These are phyloP conservation scores for Lasiosphaeria ovina DNA, from an alignment of 495 filamentous ascomycete genomes.

Conservation along the genomic window DNA sequence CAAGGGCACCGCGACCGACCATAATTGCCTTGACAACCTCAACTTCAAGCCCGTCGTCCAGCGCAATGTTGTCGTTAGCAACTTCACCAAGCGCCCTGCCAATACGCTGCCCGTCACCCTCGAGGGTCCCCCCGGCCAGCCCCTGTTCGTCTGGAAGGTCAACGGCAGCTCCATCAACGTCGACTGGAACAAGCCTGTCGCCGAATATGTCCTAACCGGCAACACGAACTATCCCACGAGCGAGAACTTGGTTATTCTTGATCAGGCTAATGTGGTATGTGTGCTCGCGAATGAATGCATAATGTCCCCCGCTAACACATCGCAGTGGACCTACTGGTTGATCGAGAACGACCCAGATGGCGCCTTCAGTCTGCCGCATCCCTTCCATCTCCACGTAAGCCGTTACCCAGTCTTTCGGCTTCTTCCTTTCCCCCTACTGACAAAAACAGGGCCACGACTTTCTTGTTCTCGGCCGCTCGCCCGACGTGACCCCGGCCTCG, in stretches of 20 bases:
- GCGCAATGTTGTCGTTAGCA: constrained; percentile 25
- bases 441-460: constrained; percentile 63
- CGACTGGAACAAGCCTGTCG: constrained; percentile 43
- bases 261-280: constrained; percentile 27
- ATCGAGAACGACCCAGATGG: constrained; percentile 52
- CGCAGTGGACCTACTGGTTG: constrained; percentile 50
- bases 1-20: constrained; percentile 27
- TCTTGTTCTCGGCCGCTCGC: constrained; percentile 47
- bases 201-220: constrained; percentile 35
- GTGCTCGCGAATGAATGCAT: not conserved
- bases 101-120: constrained; percentile 34
- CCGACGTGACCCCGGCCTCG: constrained; percentile 16
- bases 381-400: constrained; percentile 42
- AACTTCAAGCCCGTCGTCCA: constrained; percentile 34
- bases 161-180: constrained; percentile 40
- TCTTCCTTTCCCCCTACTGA: not conserved
- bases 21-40: constrained; percentile 31
- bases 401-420: not conserved
- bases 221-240: constrained; percentile 36
- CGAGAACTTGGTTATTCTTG: constrained; percentile 39
- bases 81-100: constrained; percentile 22
- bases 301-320: not conserved
- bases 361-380: constrained; percentile 37
- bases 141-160: constrained; percentile 42
- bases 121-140: constrained; percentile 15